Conservation (phyloP, 192 early-diverging fungal genomes). For the Podila epicladia region DNA sequence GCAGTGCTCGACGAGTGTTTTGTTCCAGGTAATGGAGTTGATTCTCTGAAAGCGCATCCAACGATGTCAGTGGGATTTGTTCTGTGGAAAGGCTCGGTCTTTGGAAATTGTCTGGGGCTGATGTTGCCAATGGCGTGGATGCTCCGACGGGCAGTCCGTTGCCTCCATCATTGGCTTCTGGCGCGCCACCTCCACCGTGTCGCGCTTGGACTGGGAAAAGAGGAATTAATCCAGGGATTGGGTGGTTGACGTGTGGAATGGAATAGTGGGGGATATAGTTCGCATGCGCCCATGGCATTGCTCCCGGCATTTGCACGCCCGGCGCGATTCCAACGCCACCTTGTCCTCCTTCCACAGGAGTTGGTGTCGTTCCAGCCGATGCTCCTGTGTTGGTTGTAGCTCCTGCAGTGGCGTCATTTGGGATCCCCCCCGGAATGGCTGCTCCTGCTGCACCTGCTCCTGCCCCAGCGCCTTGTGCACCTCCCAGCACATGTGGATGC, state of each 20-base stretch:
- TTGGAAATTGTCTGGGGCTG: too few species aligned
- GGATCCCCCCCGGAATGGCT: too few species aligned
- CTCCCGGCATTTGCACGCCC: neutral
- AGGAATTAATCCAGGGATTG: slow-evolving; percentile 53
- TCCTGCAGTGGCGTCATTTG: too few species aligned
- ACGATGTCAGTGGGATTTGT: slow-evolving; percentile 40
- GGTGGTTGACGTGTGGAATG: slow-evolving; percentile 35
- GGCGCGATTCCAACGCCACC: too few species aligned
- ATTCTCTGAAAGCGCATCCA: slow-evolving; percentile 64
- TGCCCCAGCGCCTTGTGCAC: slow-evolving; percentile 2
- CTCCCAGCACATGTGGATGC: slow-evolving; percentile 27
- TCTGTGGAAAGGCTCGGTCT: slow-evolving; percentile 7
- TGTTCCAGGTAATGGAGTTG: slow-evolving; percentile 64
- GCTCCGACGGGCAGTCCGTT: neutral
- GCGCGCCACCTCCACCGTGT: neutral
- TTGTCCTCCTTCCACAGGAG: too few species aligned
- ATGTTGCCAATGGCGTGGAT: neutral
- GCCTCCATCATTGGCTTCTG: neutral
- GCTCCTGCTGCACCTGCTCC: slow-evolving; percentile 1
- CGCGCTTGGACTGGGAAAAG: slow-evolving; percentile 39
- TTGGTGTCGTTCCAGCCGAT: slow-evolving; percentile 14
- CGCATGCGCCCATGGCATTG: neutral
- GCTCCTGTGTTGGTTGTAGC: neutral
- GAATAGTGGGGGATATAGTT: slow-evolving; percentile 31
- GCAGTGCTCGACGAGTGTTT: slow-evolving; percentile 67